Evolutionary conservation across 192 early-diverging fungal species (phyloP).

Genomic region (Coemansia erecta): DNA sequence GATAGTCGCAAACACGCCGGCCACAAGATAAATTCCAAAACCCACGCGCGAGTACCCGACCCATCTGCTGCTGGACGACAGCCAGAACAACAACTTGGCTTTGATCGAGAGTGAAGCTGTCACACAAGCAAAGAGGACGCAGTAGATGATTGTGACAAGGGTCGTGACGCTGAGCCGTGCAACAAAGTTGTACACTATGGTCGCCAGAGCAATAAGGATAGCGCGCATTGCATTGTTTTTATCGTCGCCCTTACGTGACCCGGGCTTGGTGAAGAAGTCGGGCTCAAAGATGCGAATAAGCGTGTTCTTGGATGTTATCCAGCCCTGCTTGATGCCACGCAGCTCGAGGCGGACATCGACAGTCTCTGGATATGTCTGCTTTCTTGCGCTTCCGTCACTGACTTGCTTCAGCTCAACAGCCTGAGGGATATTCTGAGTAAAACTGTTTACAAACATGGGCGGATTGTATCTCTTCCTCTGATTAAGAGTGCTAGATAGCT

Average conservation of each 20-base stretch:
- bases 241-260: neutral
- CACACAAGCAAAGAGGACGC: neutral
- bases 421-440: conserved; percentile 4
- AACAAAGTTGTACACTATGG: neutral
- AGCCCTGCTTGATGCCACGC: conserved; percentile 3
- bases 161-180: neutral
- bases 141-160: neutral
- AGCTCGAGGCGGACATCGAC: conserved; percentile 3
- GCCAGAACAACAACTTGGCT: neutral
- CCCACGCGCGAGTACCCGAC: conserved; percentile 5
- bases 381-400: neutral
- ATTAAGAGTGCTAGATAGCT: neutral
- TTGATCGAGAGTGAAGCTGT: neutral
- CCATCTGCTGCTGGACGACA: conserved; percentile 1
- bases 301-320: neutral
- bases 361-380: neutral
- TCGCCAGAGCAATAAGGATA: conserved; percentile 1
- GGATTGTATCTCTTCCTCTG: conserved; percentile 6
- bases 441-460: conserved; percentile 5
- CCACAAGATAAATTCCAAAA: neutral
- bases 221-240: neutral
- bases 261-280: neutral
- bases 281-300: conserved; percentile 4
- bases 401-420: neutral
- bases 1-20: neutral